Evolutionary conservation across 2,329 filamentous ascomycete genomes (phyloP).

Genomic region (Biscogniauxia sp.): DNA sequence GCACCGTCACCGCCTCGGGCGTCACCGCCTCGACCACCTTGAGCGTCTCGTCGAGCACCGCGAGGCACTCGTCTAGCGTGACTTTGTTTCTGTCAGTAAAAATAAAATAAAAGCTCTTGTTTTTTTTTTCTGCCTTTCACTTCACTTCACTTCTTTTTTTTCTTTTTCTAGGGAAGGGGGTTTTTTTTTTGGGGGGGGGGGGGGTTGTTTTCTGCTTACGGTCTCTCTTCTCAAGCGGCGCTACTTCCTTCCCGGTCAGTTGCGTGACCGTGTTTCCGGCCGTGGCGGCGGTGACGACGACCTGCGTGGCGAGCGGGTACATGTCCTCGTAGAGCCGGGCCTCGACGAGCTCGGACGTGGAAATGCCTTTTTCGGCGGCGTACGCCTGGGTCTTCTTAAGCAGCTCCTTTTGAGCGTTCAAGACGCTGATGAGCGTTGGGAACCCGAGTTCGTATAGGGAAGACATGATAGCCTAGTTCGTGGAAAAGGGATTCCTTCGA

Average conservation of each 20-base stretch:
- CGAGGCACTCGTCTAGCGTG: slow-evolving; percentile 34
- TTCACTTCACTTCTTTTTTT: too few species aligned
- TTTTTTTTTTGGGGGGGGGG: neutral
- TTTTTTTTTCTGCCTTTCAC: too few species aligned
- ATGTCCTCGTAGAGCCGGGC: slow-evolving; percentile 41
- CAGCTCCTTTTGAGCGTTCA: slow-evolving; percentile 29
- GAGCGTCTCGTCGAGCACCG: slow-evolving; percentile 33
- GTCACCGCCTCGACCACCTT: slow-evolving; percentile 28
- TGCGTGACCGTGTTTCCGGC: slow-evolving; percentile 33
- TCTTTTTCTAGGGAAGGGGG: too few species aligned
- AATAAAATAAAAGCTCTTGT: too few species aligned
- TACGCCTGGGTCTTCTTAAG: slow-evolving; percentile 37
- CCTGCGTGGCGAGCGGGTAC: slow-evolving; percentile 42
- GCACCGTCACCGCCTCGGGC: slow-evolving; percentile 34
- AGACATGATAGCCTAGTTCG: slow-evolving; percentile 23
- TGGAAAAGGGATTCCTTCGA: neutral
- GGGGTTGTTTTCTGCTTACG: slow-evolving; percentile 21
- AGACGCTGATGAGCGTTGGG: slow-evolving; percentile 29
- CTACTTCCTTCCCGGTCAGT: slow-evolving; percentile 33
- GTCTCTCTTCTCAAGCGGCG: slow-evolving; percentile 28
- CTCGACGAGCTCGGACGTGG: slow-evolving; percentile 25
- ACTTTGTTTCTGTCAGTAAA: slow-evolving; percentile 5
- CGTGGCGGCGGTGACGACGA: slow-evolving; percentile 26
- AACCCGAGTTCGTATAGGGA: slow-evolving; percentile 43
- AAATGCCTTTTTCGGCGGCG: slow-evolving; percentile 27